Base-by-base conservation (phyloP, 164 flowering plant species). In the Saururus chinensis region DNA sequence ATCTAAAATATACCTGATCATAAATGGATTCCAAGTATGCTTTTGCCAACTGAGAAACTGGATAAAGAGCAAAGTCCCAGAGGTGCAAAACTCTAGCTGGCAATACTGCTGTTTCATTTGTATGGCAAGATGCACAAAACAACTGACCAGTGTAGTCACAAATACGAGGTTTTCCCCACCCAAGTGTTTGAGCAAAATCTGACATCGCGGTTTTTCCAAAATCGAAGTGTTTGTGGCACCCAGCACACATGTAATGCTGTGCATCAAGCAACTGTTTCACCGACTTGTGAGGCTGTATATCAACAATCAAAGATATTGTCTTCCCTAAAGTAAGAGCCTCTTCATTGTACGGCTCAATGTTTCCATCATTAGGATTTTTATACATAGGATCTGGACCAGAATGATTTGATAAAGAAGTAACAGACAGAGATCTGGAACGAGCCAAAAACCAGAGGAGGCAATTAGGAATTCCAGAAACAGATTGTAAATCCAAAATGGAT, bases 81-180 rank as follows among this genome's bases (percentile, higher is more conserved):
- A 70, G 68, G 77, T 90, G 96, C 75, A 93, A 79, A 45, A 88
- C 97, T 77, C 85, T 86, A 42, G 97, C 92, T 21, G 98, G 98
- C 65, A 93, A 70, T 52, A 93, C 84, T 53, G 97, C 90, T 60
- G 82, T 83, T 1, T 90, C 97, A 83, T 87, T 93, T 48, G 86
- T 78, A 77, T 93, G 98, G 73, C 97, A 93, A 4, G 84, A 79
- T 58, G 92, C 75, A 71, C 98, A 93, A 71, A 84, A 89, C 67
- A 93, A 71, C 66, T 93, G 98, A 67, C 90, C 88, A 35, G 89
- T 88, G 70, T 93, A 93, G 73, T 86, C 96, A 74, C 98, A 93
- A 63, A 83, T 81, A 56, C 98, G 82, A 74, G 92, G 97, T 60
- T 82, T 93, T 19, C 98, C 98, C 95, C 96, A 86, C 5, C 96